phyloP scores from a whole-genome alignment of 768 basidiomycete species.

The Boletus speciosus region DNA sequence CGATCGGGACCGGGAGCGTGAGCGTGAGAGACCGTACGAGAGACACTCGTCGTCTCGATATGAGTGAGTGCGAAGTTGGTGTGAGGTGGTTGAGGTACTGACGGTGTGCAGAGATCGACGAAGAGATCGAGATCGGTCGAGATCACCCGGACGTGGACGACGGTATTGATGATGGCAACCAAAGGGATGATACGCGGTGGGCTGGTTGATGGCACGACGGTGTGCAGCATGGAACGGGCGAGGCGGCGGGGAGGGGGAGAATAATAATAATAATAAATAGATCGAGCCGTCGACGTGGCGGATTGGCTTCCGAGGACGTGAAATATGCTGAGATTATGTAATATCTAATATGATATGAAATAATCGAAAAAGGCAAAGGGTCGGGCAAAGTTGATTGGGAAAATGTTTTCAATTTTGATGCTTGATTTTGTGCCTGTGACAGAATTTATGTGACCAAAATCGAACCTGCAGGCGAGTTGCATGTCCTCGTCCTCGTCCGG shows the following conservation, averaged over 20 bases:
- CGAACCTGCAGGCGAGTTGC: slow-evolving; percentile 16
- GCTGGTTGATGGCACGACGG: slow-evolving; percentile 8
- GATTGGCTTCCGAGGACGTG: slow-evolving; percentile 1
- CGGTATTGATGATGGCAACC: slow-evolving; percentile 38
- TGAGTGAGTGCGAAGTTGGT: slow-evolving; percentile 50
- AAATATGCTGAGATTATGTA: slow-evolving; percentile 9
- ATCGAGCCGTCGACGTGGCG: not conserved
- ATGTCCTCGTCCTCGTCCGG: slow-evolving; percentile 19
- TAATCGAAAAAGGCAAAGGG: slow-evolving; percentile 4
- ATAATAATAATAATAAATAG: not conserved
- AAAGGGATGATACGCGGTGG: not conserved
- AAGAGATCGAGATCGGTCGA: slow-evolving; percentile 68
- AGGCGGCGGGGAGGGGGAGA: slow-evolving; percentile 10
- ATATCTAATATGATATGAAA: slow-evolving; percentile 21
- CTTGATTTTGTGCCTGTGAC: slow-evolving; percentile 35
- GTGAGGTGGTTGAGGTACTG: slow-evolving; percentile 14
- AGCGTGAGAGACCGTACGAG: slow-evolving; percentile 67
- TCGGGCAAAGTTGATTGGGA: slow-evolving; percentile 22
- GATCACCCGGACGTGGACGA: slow-evolving; percentile 61
- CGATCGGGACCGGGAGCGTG: slow-evolving; percentile 63
- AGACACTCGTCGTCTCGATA: slow-evolving; percentile 67
- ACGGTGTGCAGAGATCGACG: slow-evolving; percentile 55
- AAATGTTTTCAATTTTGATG: slow-evolving; percentile 31
- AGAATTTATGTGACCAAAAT: slow-evolving; percentile 28
- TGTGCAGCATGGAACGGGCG: slow-evolving; percentile 27